Conservation (phyloP, 2,329 filamentous ascomycete genomes). For the Stenocarpella maydis region DNA sequence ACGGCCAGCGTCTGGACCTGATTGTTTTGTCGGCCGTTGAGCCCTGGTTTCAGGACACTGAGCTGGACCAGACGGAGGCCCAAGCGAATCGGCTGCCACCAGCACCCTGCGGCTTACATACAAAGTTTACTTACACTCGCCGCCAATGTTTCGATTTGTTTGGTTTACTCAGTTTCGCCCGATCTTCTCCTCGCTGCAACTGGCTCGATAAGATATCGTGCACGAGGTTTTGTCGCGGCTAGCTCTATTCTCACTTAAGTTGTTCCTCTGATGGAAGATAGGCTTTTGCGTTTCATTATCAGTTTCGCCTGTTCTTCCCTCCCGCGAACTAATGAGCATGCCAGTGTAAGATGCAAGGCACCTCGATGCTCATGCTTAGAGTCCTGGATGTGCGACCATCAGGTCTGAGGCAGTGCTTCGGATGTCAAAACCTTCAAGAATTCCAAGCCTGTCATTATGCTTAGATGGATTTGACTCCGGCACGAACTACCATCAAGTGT, state of each 20-base stretch:
- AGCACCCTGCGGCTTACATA: background rate
- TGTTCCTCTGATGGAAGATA: background rate
- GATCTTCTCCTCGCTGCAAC: background rate
- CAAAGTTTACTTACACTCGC: background rate
- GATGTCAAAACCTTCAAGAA: background rate
- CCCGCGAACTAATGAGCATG: background rate
- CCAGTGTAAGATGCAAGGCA: background rate
- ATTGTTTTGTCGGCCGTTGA: slow-evolving; percentile 25
- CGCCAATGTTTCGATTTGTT: background rate
- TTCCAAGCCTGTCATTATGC: slow-evolving; percentile 25
- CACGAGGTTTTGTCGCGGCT: background rate
- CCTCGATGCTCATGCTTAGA: background rate
- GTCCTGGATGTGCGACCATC: background rate
- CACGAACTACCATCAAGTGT: slow-evolving; percentile 17
- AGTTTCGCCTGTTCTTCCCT: slow-evolving; percentile 2
- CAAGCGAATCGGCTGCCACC: background rate
- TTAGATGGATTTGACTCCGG: slow-evolving; percentile 20
- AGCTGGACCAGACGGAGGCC: background rate
- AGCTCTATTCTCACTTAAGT: background rate
- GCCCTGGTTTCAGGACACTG: slow-evolving; percentile 3
- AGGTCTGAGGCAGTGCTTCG: background rate
- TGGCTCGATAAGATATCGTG: background rate
- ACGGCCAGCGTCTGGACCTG: background rate
- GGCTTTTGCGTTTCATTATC: background rate
- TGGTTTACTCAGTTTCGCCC: slow-evolving; percentile 21